These are phyloP conservation scores for Xerocomus minutiporus DNA, from an alignment of 1,284 basidiomycete species.

Conservation along the genomic window DNA sequence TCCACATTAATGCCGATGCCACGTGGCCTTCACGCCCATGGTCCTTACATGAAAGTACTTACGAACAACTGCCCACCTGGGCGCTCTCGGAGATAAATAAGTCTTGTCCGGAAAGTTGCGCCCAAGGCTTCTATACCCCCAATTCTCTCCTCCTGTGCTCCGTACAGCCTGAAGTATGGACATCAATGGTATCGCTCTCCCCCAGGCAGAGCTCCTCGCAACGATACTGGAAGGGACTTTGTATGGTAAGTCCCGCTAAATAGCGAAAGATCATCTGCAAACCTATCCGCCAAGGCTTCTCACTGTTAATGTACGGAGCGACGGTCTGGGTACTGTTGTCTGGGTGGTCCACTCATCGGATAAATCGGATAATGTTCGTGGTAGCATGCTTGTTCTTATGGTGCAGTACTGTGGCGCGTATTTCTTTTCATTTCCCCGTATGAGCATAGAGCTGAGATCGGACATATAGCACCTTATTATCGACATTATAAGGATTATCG, in stretches of 20 bases:
- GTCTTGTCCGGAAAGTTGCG: background rate
- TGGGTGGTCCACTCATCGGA: background rate
- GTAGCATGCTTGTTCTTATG: background rate
- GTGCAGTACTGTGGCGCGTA: background rate
- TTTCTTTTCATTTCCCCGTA: background rate
- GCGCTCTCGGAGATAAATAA: background rate
- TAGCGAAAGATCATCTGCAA: background rate
- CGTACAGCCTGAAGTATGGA: background rate
- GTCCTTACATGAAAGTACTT: background rate
- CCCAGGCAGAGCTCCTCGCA: background rate
- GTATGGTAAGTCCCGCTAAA: background rate
- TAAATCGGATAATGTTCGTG: background rate
- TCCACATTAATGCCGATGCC: background rate
- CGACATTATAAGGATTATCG: background rate
- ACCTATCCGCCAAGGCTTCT: background rate
- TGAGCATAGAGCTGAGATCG: background rate
- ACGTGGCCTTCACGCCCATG: background rate
- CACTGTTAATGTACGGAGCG: conserved; percentile 1
- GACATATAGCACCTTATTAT: background rate
- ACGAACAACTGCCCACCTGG: background rate
- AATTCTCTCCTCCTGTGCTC: background rate
- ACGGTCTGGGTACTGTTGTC: background rate
- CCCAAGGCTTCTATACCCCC: background rate
- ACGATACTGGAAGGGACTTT: background rate
- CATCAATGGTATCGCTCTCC: background rate